Base-by-base conservation (phyloP, 116 monocot genomes). In the Trichopus zeylanicus region DNA sequence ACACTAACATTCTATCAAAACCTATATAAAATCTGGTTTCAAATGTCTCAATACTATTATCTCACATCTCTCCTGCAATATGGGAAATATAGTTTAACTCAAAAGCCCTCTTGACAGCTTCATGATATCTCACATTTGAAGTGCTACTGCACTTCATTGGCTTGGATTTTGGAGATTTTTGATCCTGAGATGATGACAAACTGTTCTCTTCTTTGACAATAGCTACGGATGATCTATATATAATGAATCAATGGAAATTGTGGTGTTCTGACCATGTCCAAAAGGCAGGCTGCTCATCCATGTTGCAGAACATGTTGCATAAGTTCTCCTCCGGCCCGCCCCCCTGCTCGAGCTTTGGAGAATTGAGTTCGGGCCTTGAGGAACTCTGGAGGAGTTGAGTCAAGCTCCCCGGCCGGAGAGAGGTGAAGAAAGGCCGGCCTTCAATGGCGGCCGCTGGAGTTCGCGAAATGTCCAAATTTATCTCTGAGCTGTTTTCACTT, bases 401-500 rank as follows among this genome's bases (percentile, higher is more conserved):
- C 72, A 24, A 74, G 47, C 4, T 74, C 71, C 26, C 57, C 32
- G 24, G 70, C 29, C 29, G 77, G 73, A 73, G 59, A 23, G 73
- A 37, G 11, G 75, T 68, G 71, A 90, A 90, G 67, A 86, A 76
- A 0, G 74, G 70, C 10, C 42, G 13, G 37, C 68, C 74, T 31
- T 75, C 70, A 19, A 61, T 94, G 72, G n/a, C 46, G 15, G n/a
- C n/a, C n/a, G 71, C 65, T 18, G 79, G 53, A 35, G 75, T 74
- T 63, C 89, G 67, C 26, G 90, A 77, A 12, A 79, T 87, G 48
- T 84, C 87, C 28, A 84, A 58, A 51, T 87, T 97, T 62, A 79
- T 59, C 34, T 81, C 87, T 7, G 83, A 81, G 73, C 90, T 95
- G 65, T 87, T 91, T 59, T 95, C 90, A 28, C 90, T 94, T 49